These are phyloP conservation scores for Salix exigua DNA, from an alignment of 345 rosid species.

Conservation along the genomic window DNA sequence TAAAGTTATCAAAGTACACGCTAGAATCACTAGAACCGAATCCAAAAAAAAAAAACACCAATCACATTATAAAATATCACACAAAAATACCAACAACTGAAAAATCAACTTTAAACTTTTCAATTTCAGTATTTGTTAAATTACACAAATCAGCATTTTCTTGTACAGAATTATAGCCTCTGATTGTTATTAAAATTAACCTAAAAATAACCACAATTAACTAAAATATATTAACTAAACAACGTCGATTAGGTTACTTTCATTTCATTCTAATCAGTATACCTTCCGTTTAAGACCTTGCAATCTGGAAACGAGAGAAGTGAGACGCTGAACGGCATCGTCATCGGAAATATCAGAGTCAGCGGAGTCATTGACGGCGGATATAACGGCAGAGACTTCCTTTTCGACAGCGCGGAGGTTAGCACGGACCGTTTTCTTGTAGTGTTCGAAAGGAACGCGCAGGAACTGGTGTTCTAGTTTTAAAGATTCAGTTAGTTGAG, in stretches of 20 bases:
- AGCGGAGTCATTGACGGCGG: slow-evolving; percentile 56
- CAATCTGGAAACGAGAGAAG: slow-evolving; percentile 77
- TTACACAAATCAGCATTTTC: background rate
- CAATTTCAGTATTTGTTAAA: background rate
- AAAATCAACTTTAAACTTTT: background rate
- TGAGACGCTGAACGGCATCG: slow-evolving; percentile 67
- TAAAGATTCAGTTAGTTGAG: slow-evolving; percentile 71
- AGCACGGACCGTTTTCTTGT: slow-evolving; percentile 85
- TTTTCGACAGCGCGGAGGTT: slow-evolving; percentile 81
- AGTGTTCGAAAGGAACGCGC: slow-evolving; percentile 94
- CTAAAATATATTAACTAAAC: background rate
- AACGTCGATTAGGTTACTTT: background rate
- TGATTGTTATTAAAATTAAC: background rate
- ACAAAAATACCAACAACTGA: background rate
- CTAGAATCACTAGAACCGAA: background rate
- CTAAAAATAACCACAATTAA: background rate
- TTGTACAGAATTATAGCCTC: background rate
- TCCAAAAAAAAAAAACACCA: background rate
- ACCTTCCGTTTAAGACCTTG: slow-evolving; percentile 98
- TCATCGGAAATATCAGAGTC: slow-evolving; percentile 56
- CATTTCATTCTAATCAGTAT: background rate
- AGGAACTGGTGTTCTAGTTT: slow-evolving; percentile 90
- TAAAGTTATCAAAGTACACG: background rate
- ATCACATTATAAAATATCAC: background rate
- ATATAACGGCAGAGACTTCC: slow-evolving; percentile 66